phyloP scores from a whole-genome alignment of 1,284 basidiomycete genomes.

The Malassezia brasiliensis region DNA sequence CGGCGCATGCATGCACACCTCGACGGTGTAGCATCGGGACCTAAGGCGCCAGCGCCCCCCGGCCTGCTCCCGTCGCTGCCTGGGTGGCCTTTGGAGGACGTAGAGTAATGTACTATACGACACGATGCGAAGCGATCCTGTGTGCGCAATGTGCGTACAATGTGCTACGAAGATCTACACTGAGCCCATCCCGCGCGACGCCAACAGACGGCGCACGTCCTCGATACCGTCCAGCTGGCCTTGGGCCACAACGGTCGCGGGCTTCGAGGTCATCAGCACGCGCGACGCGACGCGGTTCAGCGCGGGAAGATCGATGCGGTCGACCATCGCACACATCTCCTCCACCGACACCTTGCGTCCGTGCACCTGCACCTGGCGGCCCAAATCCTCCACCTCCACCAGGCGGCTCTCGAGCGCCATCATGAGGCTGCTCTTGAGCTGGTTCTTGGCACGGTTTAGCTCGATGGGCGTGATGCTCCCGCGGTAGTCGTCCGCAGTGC shows the following conservation, averaged over 20 bases:
- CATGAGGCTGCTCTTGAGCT: slow-evolving; percentile 82
- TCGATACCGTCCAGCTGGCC: slow-evolving; percentile 34
- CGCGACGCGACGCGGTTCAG: slow-evolving; percentile 65
- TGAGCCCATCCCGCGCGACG: slow-evolving; percentile 25
- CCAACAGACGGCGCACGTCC: slow-evolving; percentile 35
- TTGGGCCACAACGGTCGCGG: slow-evolving; percentile 41
- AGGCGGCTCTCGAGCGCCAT: slow-evolving; percentile 89
- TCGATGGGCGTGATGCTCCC: slow-evolving; percentile 58
- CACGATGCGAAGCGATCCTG: not conserved
- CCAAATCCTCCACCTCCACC: slow-evolving; percentile 58
- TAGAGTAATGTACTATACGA: not conserved
- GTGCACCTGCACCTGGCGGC: slow-evolving; percentile 76
- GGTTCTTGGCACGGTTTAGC: slow-evolving; percentile 81
- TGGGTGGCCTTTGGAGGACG: not conserved
- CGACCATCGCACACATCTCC: slow-evolving; percentile 86
- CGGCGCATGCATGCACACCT: not conserved
- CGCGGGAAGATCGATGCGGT: slow-evolving; percentile 64
- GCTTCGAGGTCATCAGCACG: slow-evolving; percentile 54
- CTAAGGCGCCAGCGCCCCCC: not conserved
- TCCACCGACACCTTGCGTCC: slow-evolving; percentile 72
- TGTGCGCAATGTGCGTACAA: no score
- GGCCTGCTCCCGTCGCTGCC: not conserved
- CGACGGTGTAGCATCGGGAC: not conserved
- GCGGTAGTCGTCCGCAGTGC: slow-evolving; percentile 41
- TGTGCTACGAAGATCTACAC: not conserved